These are phyloP conservation scores for Penicillium brasilianum DNA, from an alignment of 2,329 filamentous ascomycete species.

Conservation along the genomic window DNA sequence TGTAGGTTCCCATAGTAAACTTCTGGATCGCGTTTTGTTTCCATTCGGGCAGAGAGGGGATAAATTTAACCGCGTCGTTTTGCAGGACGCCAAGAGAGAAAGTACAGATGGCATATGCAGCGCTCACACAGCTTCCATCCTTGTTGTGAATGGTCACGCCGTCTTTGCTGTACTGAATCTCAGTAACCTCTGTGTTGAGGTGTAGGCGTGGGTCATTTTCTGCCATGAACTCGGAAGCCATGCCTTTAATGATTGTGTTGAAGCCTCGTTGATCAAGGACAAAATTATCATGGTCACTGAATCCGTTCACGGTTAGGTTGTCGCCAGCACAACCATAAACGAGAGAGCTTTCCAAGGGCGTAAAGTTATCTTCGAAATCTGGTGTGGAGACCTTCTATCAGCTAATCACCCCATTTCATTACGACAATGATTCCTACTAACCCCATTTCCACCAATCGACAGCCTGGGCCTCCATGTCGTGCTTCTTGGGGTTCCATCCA, in stretches of 20 bases:
- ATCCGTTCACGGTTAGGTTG: slow-evolving; percentile 68
- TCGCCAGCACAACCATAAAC: slow-evolving; percentile 61
- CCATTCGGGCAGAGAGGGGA: slow-evolving; percentile 65
- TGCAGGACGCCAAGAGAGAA: slow-evolving; percentile 73
- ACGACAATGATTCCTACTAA: slow-evolving; percentile 23
- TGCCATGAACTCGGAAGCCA: slow-evolving; percentile 60
- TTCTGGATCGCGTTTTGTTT: slow-evolving; percentile 67
- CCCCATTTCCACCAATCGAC: slow-evolving; percentile 65
- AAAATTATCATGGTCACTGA: slow-evolving; percentile 65
- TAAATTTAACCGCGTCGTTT: slow-evolving; percentile 62
- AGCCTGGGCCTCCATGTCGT: slow-evolving; percentile 50
- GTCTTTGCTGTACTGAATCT: slow-evolving; percentile 59
- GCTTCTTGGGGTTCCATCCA: slow-evolving; percentile 63
- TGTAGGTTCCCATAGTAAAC: slow-evolving; percentile 73
- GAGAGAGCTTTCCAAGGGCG: slow-evolving; percentile 54
- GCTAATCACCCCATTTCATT: no score
- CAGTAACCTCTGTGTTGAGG: slow-evolving; percentile 60
- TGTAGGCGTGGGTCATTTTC: slow-evolving; percentile 60
- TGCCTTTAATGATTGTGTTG: slow-evolving; percentile 62
- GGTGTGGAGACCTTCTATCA: slow-evolving; percentile 31
- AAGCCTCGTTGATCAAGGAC: slow-evolving; percentile 67
- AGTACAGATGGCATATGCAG: slow-evolving; percentile 67
- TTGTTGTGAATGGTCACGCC: slow-evolving; percentile 60
- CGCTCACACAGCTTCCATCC: slow-evolving; percentile 64
- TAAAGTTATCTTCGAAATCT: slow-evolving; percentile 12